Evolutionary conservation across 2,329 filamentous ascomycete genomes (phyloP).

Genomic region (Aspergillus ochraceus): DNA sequence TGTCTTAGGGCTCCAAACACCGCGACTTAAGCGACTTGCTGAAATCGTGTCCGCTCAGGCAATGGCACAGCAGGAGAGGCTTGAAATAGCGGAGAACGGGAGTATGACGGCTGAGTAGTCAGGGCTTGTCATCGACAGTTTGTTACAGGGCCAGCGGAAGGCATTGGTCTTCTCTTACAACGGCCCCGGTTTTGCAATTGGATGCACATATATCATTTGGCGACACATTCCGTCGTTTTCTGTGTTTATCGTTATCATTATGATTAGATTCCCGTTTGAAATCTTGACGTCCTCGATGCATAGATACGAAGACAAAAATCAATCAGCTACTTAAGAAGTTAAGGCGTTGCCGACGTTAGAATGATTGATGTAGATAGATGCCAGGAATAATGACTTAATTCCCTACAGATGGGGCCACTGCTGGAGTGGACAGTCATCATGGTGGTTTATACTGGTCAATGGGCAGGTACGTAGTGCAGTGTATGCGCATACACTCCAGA

Average conservation of each 20-base stretch:
- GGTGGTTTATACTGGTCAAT: too few relatives aligned
- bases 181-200: neutral
- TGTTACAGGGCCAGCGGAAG: conserved; percentile 23
- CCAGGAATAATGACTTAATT: too few relatives aligned
- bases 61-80: conserved; percentile 89
- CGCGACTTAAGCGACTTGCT: conserved; percentile 89
- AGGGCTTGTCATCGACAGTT: conserved; percentile 6
- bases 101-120: conserved; percentile 26
- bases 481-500: too few relatives aligned
- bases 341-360: too few relatives aligned
- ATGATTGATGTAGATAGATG: too few relatives aligned
- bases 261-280: neutral
- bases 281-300: neutral
- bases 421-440: too few relatives aligned
- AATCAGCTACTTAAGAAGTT: neutral
- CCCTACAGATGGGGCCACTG: too few relatives aligned
- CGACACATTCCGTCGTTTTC: conserved; percentile 2
- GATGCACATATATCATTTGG: neutral
- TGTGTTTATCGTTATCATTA: conserved; percentile 47
- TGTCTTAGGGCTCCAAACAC: conserved; percentile 83
- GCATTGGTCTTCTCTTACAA: neutral
- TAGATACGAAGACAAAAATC: neutral
- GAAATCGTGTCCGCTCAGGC: conserved; percentile 97
- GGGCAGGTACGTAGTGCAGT: too few relatives aligned
- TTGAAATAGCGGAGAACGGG: conserved; percentile 51